Base-by-base conservation (phyloP, 441 rosid species). In the California macrophylla region DNA sequence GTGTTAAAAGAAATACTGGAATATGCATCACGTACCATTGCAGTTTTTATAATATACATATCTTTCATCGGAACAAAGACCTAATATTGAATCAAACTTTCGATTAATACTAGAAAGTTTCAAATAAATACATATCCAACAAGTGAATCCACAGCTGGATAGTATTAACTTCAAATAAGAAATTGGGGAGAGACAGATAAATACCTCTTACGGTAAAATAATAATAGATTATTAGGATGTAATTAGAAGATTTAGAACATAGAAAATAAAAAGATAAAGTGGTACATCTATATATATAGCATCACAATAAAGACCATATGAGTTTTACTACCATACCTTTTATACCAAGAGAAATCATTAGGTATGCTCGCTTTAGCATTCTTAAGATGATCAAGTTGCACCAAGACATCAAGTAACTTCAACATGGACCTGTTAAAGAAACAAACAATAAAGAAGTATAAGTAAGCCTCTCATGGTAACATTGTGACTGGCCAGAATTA, bases 321-420 rank as follows among this genome's bases (percentile, higher is more conserved):
- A n/a, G 23, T 6, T 16, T 20, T 30, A 67, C 20, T 74, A 20
- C 2, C 76, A 56, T 85, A 92, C 98, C 98, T 92, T 81, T 95
- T 95, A 75, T 95, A 95, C 99, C 99, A 95, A 74, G 99, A 87
- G 80, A 95, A 95, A 82, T 95, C 99, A 86, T 95, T 95, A 45
- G 98, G 99, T 81, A 95, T 92, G 82, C 98, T 95, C 72, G 99
- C 97, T 81, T 92, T 92, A 69, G 99, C 98, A 83, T 90, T 95
- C 85, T 95, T 95, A 25, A 92, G 98, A 85, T 92, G 97, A 83
- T 95, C 98, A 76, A 95, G 98, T 85, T 95, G 98, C 84, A 95
- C 91, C 69, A 95, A 80, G 76, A 92, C 89, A 86, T 92, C 99
- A 67, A 95, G 93, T 79, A 95, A 84, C 87, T 86, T 95, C 73